Conservation (phyloP, 495 filamentous ascomycete genomes). For the Usnea hakonensis region DNA sequence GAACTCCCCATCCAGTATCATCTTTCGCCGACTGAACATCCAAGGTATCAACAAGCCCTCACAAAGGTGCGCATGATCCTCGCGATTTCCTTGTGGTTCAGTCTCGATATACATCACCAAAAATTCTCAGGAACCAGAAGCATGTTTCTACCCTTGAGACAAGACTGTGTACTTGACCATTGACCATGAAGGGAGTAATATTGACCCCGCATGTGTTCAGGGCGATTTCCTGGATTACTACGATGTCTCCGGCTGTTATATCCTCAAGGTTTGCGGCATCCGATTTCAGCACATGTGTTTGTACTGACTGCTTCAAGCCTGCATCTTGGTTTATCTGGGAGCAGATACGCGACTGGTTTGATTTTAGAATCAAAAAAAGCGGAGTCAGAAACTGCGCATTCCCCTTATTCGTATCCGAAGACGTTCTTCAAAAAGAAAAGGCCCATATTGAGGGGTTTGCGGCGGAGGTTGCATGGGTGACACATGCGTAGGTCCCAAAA, state of each 20-base stretch:
- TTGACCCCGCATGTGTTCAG: constrained; percentile 12
- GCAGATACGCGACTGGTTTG: constrained; percentile 83
- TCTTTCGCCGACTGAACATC: background rate
- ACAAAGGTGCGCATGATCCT: constrained; percentile 45
- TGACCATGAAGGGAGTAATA: background rate
- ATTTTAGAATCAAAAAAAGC: constrained; percentile 73
- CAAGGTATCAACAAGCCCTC: constrained; percentile 77
- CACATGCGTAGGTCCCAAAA: constrained; percentile 62
- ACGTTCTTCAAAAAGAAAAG: constrained; percentile 89
- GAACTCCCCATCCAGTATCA: background rate
- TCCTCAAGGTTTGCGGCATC: constrained; percentile 40
- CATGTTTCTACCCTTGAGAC: background rate
- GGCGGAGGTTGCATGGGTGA: constrained; percentile 97
- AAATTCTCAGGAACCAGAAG: background rate
- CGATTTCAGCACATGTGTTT: background rate
- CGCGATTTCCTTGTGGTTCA: background rate
- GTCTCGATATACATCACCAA: background rate
- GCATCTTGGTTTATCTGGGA: constrained; percentile 89
- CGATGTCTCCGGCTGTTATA: constrained; percentile 92
- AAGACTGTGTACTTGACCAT: background rate
- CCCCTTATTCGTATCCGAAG: constrained; percentile 85
- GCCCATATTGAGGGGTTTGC: constrained; percentile 96
- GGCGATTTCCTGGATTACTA: constrained; percentile 92
- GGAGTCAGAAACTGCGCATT: constrained; percentile 94
- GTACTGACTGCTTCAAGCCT: constrained; percentile 39